Conservation (phyloP, 2,329 filamentous ascomycete species). For the Chaetothyriales sp. region DNA sequence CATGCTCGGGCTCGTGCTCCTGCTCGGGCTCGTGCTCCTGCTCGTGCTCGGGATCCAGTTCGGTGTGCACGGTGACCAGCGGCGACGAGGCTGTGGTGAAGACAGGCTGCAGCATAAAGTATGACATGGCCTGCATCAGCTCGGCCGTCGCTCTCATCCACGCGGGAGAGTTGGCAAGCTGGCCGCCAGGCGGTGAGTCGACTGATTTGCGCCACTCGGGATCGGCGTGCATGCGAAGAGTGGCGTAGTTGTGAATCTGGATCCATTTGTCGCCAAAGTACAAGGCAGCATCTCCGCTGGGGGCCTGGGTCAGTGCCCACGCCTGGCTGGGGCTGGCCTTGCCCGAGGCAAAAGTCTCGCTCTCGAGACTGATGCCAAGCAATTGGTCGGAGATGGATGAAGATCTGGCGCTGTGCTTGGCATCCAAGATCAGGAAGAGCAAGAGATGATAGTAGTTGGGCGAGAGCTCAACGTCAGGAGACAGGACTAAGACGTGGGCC, state of each 20-base stretch:
- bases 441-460: slow-evolving; percentile 76
- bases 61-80: slow-evolving; percentile 62
- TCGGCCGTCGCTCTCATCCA: slow-evolving; percentile 70
- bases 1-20: not conserved
- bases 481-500: slow-evolving; percentile 72
- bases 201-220: slow-evolving; percentile 9
- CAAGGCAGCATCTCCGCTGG: slow-evolving; percentile 67
- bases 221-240: slow-evolving; percentile 39
- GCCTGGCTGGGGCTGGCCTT: slow-evolving; percentile 45
- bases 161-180: slow-evolving; percentile 56
- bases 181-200: slow-evolving; percentile 22
- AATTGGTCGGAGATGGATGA: slow-evolving; percentile 40
- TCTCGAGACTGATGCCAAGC: slow-evolving; percentile 66
- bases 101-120: slow-evolving; percentile 66
- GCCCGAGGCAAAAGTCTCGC: slow-evolving; percentile 39
- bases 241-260: slow-evolving; percentile 69
- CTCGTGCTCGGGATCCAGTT: slow-evolving; percentile 44
- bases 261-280: slow-evolving; percentile 78
- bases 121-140: slow-evolving; percentile 62
- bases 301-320: slow-evolving; percentile 73
- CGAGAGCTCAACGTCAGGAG: slow-evolving; percentile 65
- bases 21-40: not conserved
- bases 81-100: slow-evolving; percentile 36
- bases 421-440: slow-evolving; percentile 63
- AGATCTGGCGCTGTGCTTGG: slow-evolving; percentile 51